Conservation (phyloP, 306 rosid species). For the Senna tora region DNA sequence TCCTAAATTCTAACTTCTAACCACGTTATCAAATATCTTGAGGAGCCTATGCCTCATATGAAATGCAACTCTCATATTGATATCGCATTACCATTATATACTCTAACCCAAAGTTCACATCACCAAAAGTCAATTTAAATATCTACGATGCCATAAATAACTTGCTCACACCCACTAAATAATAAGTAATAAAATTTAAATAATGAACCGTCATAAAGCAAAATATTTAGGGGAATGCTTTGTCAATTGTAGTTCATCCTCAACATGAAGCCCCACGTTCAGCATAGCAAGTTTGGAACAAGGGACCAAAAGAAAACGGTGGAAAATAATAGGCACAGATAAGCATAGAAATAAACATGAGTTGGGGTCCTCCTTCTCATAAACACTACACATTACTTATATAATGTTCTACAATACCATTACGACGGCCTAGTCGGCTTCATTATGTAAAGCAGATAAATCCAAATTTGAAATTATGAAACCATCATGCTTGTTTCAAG, state of each 20-base stretch:
- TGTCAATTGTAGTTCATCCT: background rate
- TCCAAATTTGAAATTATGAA: background rate
- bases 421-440: background rate
- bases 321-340: background rate
- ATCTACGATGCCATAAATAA: background rate
- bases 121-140: background rate
- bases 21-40: too few species aligned
- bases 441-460: background rate
- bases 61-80: too few species aligned
- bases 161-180: background rate
- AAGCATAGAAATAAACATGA: background rate
- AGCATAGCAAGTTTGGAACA: background rate
- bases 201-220: background rate
- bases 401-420: background rate
- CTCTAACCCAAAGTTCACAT: background rate
- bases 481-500: background rate
- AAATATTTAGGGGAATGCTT: background rate
- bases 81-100: background rate
- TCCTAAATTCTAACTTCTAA: too few species aligned
- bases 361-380: slow-evolving; percentile 3
- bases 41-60: too few species aligned
- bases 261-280: background rate
- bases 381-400: background rate
- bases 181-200: background rate
- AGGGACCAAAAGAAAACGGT: background rate